These are phyloP conservation scores for Mychonastes homosphaera DNA, from an alignment of 139 green algal genomes.

Conservation along the genomic window DNA sequence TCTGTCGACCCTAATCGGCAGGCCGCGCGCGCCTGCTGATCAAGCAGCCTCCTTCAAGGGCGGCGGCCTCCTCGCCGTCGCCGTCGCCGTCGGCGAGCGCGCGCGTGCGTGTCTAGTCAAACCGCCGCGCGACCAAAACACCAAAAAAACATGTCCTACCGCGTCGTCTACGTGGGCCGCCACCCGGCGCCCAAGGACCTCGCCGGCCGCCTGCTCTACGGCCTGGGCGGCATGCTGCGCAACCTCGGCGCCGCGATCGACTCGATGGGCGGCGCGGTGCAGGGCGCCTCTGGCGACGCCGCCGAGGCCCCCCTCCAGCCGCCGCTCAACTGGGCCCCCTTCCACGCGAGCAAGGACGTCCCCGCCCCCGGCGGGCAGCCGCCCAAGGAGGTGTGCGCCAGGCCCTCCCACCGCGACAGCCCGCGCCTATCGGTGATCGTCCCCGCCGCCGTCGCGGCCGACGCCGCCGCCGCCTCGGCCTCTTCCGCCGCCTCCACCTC, in stretches of 20 bases:
- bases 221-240: slow-evolving; percentile 25
- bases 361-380: not conserved
- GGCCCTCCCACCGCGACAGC: not conserved
- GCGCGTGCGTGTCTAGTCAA: too few relatives aligned
- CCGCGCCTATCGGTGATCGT: not conserved
- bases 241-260: slow-evolving; percentile 29
- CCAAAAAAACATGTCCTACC: slow-evolving; percentile 8
- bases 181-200: slow-evolving; percentile 21
- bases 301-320: slow-evolving; percentile 25
- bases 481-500: not conserved
- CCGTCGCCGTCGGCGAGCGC: too few relatives aligned
- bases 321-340: not conserved
- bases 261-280: slow-evolving; percentile 23
- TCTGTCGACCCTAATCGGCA: too few relatives aligned
- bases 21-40: too few relatives aligned
- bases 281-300: slow-evolving; percentile 28
- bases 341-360: not conserved
- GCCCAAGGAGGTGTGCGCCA: not conserved
- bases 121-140: too few relatives aligned
- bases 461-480: not conserved
- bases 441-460: not conserved
- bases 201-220: slow-evolving; percentile 16
- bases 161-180: slow-evolving; percentile 13
- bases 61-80: too few relatives aligned
- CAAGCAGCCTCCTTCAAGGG: too few relatives aligned